Conservation (phyloP, 208 protist genomes). For the Leptomonas pyrrhocoris region DNA sequence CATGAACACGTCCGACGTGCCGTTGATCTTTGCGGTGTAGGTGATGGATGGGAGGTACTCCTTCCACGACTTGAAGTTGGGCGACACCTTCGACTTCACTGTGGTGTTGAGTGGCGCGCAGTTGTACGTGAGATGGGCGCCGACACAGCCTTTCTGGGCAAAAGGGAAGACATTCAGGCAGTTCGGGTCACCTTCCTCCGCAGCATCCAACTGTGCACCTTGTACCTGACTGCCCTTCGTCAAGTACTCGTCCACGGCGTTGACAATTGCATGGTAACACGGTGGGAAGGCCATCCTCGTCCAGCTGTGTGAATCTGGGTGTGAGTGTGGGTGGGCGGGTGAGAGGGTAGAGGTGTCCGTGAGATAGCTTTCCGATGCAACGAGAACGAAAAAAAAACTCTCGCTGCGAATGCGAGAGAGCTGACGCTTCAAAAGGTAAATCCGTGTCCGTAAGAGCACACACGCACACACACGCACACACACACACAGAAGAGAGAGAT, state of each 20-base stretch:
- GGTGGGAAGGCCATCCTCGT: slow-evolving; percentile 30
- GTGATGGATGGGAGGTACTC: slow-evolving; percentile 50
- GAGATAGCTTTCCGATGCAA: too few species aligned
- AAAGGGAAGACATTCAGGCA: slow-evolving; percentile 55
- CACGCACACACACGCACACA: too few species aligned
- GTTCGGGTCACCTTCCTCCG: slow-evolving; percentile 24
- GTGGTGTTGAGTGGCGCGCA: slow-evolving; percentile 22
- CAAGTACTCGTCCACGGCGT: slow-evolving; percentile 58
- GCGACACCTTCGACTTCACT: slow-evolving; percentile 21
- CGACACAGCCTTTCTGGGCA: slow-evolving; percentile 34
- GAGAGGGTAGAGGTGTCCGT: too few species aligned
- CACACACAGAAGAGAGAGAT: too few species aligned
- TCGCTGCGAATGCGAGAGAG: too few species aligned
- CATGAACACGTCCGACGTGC: slow-evolving; percentile 13
- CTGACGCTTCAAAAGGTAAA: too few species aligned
- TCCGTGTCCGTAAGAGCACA: too few species aligned
- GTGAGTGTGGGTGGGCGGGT: too few species aligned
- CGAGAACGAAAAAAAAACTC: too few species aligned
- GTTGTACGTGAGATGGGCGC: slow-evolving; percentile 44
- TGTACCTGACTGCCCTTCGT: slow-evolving; percentile 37
- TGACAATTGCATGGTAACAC: slow-evolving; percentile 43
- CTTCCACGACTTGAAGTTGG: slow-evolving; percentile 29
- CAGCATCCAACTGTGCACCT: slow-evolving; percentile 54
- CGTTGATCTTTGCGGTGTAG: slow-evolving; percentile 22
- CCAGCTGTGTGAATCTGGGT: background rate